Conservation (phyloP, 352 stramenopile genomes). For the Phytopythium mirpurense region DNA sequence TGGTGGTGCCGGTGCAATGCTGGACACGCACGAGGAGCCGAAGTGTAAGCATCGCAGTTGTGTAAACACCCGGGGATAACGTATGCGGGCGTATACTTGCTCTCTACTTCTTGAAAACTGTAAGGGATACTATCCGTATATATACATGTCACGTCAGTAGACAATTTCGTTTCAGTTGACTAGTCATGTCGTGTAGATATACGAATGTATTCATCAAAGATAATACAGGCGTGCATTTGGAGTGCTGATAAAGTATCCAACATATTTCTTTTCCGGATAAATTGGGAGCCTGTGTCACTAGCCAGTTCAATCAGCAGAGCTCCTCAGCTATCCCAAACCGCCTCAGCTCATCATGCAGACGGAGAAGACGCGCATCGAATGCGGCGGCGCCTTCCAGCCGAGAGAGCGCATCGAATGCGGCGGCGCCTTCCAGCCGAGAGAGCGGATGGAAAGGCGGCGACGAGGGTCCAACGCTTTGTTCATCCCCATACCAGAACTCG, state of each 20-base stretch:
- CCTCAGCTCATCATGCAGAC: slow-evolving; percentile 2
- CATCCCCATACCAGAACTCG: too few relatives aligned
- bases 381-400: not conserved
- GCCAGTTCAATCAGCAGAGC: slow-evolving; percentile 1
- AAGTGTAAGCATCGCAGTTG: not conserved
- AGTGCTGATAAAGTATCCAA: not conserved
- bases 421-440: not conserved
- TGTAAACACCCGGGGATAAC: not conserved
- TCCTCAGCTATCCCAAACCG: not conserved
- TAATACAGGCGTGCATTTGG: too few relatives aligned
- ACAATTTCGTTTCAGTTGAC: too few relatives aligned
- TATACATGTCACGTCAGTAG: too few relatives aligned
- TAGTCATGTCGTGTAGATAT: too few relatives aligned
- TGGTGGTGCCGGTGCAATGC: too few relatives aligned
- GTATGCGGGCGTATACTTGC: not conserved
- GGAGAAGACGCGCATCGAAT: not conserved
- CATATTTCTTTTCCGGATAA: not conserved
- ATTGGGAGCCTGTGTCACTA: not conserved
- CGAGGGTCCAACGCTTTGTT: too few relatives aligned
- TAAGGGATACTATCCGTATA: not conserved
- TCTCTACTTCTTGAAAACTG: not conserved
- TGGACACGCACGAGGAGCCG: not conserved
- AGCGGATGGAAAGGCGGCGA: not conserved
- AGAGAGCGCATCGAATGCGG: not conserved
- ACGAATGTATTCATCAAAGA: too few relatives aligned